Conservation (phyloP, 2,329 filamentous ascomycete genomes). For the Diaporthe helianthi region DNA sequence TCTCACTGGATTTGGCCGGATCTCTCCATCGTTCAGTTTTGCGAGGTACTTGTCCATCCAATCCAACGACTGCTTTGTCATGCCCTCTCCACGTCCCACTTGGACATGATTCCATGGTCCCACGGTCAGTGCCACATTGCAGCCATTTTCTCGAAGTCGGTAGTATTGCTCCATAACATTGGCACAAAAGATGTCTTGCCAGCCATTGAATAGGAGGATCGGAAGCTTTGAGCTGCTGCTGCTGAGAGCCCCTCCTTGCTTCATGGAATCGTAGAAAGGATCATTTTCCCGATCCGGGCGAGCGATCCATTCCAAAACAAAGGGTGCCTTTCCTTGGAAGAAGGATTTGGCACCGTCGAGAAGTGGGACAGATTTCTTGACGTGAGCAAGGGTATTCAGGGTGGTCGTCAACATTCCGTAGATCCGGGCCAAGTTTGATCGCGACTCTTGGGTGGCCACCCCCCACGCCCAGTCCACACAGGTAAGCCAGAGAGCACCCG, state of each 20-base stretch:
- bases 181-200: conserved; percentile 29
- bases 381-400: not conserved
- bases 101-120: conserved; percentile 30
- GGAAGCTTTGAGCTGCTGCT: conserved; percentile 6
- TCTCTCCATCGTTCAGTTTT: not conserved
- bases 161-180: conserved; percentile 5
- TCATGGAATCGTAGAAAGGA: conserved; percentile 25
- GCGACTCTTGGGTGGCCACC: not conserved
- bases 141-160: conserved; percentile 16
- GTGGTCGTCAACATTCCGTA: not conserved
- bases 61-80: conserved; percentile 12
- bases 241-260: conserved; percentile 8
- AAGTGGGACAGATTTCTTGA: conserved; percentile 28
- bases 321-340: conserved; percentile 18
- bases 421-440: not conserved
- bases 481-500: conserved; percentile 31
- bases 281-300: not conserved
- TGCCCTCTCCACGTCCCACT: not conserved
- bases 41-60: conserved; percentile 32
- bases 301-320: conserved; percentile 24
- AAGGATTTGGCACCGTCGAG: conserved; percentile 9
- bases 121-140: conserved; percentile 25
- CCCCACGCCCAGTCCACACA: conserved; percentile 21
- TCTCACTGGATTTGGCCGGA: conserved; percentile 16
- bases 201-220: conserved; percentile 24